Base-by-base conservation (phyloP, 306 rosid species). In the Cucurbita maxima region DNA sequence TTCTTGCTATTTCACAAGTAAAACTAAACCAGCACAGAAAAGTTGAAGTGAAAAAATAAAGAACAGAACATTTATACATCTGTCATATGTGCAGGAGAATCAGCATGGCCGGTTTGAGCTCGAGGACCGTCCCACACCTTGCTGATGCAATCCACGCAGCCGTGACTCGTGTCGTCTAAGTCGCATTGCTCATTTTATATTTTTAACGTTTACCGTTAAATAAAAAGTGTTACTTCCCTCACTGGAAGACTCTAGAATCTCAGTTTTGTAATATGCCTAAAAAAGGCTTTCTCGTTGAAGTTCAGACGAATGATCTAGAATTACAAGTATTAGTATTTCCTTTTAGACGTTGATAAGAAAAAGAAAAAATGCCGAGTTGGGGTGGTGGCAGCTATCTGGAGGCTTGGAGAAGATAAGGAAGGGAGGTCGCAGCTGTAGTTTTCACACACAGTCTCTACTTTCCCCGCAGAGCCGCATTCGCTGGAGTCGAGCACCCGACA, bases 51-150 rank as follows among this genome's bases (percentile, higher is more conserved):
- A 30, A 30, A 30, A 30, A 30, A 30, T 30, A 30, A 30, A 30
- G 4, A 30, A 30, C 34, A 30, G 1, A 30, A 30, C 34, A 30
- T 30, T 30, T 30, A 30, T 45, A 6, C 4, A 5, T 4, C 13
- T 50, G 7, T 13, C 6, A 50, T 6, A 1, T 50, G 53, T 82
- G 84, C 91, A 95, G 99, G 90, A 88, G 97, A 82, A 95, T 95
- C 61, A 95, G 99, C 87, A 91, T 95, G 99, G 97, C 99, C 44
- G 97, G 99, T 78, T 84, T 95, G 83, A 91, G 97, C 82, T 81
- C 96, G 34, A 91, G 58, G 83, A 95, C 97, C 6, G 96, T 95
- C 20, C 90, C 96, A 37, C 99, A 89, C 80, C 87, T 95, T 68
- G 86, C 96, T 0, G 96, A 95, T 44, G 97, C 96, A 36, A 91